Conservation (phyloP, 2,329 filamentous ascomycete genomes). For the Trichocomaceae sp. region DNA sequence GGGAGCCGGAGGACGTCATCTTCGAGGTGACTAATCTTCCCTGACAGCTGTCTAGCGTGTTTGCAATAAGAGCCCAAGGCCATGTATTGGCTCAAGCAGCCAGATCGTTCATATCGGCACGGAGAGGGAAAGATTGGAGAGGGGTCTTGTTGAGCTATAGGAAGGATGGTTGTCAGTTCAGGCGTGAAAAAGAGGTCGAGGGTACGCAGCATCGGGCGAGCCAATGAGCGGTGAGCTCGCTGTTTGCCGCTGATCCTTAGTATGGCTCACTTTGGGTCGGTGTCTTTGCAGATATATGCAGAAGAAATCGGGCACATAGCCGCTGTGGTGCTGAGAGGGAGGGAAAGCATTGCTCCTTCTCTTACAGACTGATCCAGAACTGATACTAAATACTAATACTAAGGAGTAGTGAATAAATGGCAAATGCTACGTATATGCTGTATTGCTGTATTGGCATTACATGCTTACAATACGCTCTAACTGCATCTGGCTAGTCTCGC, state of each 20-base stretch:
- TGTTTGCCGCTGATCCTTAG: not conserved
- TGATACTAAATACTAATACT: too few relatives aligned
- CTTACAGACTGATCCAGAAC: too few relatives aligned
- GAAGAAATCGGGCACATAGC: not conserved
- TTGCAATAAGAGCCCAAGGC: not conserved
- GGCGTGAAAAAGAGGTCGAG: slow-evolving; percentile 1
- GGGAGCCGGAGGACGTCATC: slow-evolving; percentile 34
- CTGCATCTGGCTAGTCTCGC: not conserved
- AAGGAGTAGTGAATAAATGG: too few relatives aligned
- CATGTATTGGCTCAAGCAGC: not conserved
- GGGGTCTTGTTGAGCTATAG: not conserved
- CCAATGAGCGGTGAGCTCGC: slow-evolving; percentile 8
- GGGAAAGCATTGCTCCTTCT: not conserved
- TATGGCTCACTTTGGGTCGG: too few relatives aligned
- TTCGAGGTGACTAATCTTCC: slow-evolving; percentile 7
- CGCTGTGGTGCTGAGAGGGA: not conserved
- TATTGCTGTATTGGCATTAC: not conserved
- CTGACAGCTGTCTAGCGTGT: not conserved
- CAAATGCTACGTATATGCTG: too few relatives aligned
- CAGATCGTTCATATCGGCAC: slow-evolving; percentile 4
- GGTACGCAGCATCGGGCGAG: slow-evolving; percentile 1
- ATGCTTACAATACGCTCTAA: not conserved
- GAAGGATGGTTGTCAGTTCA: slow-evolving; percentile 1
- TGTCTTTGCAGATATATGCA: not conserved
- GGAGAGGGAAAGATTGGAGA: not conserved